Base-by-base conservation (phyloP, 1,284 basidiomycete genomes). In the Exobasidium cylindrosporum region DNA sequence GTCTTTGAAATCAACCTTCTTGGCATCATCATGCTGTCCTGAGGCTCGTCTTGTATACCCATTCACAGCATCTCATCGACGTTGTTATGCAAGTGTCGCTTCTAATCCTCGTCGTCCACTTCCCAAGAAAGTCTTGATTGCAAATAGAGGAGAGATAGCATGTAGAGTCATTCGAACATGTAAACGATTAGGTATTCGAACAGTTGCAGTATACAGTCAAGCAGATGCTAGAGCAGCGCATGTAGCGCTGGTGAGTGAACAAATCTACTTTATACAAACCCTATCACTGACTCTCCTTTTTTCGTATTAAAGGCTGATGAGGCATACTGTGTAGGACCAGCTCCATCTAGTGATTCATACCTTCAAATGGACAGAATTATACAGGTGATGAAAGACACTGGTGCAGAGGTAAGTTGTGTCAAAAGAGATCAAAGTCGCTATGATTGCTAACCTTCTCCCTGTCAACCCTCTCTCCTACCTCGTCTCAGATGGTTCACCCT, bases 261-360 rank as follows among this genome's bases (percentile, higher is more conserved):
- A n/a, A n/a, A n/a, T n/a, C n/a, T n/a, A n/a, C n/a, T n/a, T n/a
- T n/a, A n/a, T n/a, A n/a, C n/a, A n/a, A n/a, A 35, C 14, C 2
- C 56, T 21, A 53, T 54, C 21, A 59, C 56, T 32, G 46, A n/a
- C 4, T 43, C 49, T 21, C n/a, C 7, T 45, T 35, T 24, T 44
- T 14, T 40, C 61, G 7, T 40, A 14, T 26, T 50, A 3, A 57
- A 91, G 88, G 93, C 94, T n/a, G 93, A 97, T 76, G 93, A 97
- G 77, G 92, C 93, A 3, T 94, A 91, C 77, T 90, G 89, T 70
- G 92, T 97, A 56, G 93, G 94, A 0, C 91, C 91, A 17, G 90
- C 93, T 1, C 87, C 88, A 0, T 92, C 91, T 0, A 81, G 88
- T 0, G 88, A 95, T 78, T 93, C 91, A 72, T 96, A 97, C 82